A percentile compares a stretch with the other conserved stretches of the same genome.
phyloP scores from a whole-genome alignment of 345 rosid species.

The Syzygium oleosum region DNA sequence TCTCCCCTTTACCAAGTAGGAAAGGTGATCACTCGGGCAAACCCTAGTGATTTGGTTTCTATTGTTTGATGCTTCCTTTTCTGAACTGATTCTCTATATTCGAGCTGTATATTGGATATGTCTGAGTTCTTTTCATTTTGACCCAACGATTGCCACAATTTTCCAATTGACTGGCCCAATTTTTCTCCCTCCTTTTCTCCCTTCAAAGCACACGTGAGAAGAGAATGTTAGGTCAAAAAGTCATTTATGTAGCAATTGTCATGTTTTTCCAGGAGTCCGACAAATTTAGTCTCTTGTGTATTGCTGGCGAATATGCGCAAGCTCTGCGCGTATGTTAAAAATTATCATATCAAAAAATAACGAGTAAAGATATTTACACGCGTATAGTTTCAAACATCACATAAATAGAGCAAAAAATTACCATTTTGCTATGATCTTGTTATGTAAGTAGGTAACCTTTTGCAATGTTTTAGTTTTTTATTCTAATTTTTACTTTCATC shows the following conservation, averaged over 20 bases:
- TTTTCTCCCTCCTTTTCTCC: not conserved
- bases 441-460: too few relatives aligned
- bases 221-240: not conserved
- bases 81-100: not conserved
- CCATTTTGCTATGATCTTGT: too few relatives aligned
- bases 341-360: too few relatives aligned
- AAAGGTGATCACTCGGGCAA: too few relatives aligned
- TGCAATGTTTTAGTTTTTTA: too few relatives aligned
- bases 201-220: not conserved
- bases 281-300: not conserved
- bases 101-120: not conserved
- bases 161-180: not conserved
- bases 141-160: not conserved
- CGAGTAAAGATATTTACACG: too few relatives aligned
- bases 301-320: not conserved
- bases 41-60: not conserved
- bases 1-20: too few relatives aligned
- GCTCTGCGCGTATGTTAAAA: not conserved
- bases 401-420: too few relatives aligned
- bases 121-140: not conserved
- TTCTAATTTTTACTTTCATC: too few relatives aligned
- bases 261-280: not conserved
- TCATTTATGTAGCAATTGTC: not conserved
- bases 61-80: not conserved
- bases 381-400: too few relatives aligned